Conservation (phyloP, 257 asterid genomes). For the Perilla frutescens region DNA sequence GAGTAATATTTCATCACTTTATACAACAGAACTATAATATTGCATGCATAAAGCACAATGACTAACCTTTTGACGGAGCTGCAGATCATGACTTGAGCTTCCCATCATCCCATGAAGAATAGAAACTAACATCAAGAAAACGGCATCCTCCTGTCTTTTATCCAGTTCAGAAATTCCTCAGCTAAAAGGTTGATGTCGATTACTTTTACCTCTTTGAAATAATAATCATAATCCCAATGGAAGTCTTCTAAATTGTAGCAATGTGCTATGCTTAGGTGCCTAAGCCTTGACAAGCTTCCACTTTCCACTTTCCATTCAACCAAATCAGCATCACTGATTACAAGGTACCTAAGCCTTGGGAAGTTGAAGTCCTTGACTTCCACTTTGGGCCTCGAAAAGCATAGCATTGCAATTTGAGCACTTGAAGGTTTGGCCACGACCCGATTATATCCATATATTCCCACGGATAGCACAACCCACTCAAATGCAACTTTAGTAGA, state of each 20-base stretch:
- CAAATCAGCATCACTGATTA: slow-evolving; percentile 24
- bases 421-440: not conserved
- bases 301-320: slow-evolving; percentile 13
- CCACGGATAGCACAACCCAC: slow-evolving; percentile 29
- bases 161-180: not conserved
- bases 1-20: too few species aligned
- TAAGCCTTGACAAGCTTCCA: slow-evolving; percentile 12
- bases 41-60: too few species aligned
- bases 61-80: too few species aligned
- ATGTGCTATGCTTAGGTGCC: slow-evolving; percentile 8
- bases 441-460: slow-evolving; percentile 10
- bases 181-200: slow-evolving; percentile 5
- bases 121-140: not conserved
- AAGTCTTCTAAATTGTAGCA: not conserved
- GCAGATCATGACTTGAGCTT: not conserved
- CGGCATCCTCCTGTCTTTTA: slow-evolving; percentile 1
- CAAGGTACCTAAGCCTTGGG: slow-evolving; percentile 1
- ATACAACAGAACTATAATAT: too few species aligned
- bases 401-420: slow-evolving; percentile 15
- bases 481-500: slow-evolving; percentile 22
- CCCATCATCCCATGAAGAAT: not conserved
- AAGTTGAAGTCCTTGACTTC: not conserved
- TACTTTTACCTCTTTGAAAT: too few species aligned
- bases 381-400: slow-evolving; percentile 27
- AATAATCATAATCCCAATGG: too few species aligned